Conservation (phyloP, 78 protist genomes). For the Dictyostelium citrinum region DNA sequence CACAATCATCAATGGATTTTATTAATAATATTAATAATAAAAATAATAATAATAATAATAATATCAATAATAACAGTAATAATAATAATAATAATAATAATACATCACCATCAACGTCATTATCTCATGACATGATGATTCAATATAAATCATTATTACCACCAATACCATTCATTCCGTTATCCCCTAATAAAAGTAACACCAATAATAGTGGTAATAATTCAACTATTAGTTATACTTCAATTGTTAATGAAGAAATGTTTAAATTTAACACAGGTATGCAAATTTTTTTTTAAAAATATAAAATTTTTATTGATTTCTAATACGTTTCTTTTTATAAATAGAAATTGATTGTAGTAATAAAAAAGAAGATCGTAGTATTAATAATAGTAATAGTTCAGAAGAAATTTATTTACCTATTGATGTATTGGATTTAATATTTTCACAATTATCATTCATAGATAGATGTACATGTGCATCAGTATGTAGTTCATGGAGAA, state of each 20-base stretch:
- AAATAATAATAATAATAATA: not conserved
- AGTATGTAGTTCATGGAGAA: constrained; percentile 53
- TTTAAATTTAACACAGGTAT: not conserved
- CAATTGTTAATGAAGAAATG: not conserved
- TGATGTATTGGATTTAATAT: constrained; percentile 68
- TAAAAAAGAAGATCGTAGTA: not conserved
- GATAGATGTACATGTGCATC: constrained; percentile 69
- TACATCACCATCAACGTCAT: not conserved
- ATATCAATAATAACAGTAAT: not conserved
- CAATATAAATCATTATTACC: constrained; percentile 9
- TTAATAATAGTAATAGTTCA: not conserved
- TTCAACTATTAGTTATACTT: not conserved
- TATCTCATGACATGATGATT: not conserved
- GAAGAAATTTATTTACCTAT: constrained; percentile 53
- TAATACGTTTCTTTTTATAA: not conserved
- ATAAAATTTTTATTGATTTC: not conserved
- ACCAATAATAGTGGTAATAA: not conserved
- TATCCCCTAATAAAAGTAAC: constrained; percentile 48
- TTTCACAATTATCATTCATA: constrained; percentile 55
- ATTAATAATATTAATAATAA: not conserved
- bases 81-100: not conserved
- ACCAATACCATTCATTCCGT: constrained; percentile 46
- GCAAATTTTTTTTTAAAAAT: not conserved
- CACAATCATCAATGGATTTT: not conserved
- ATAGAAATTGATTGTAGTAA: not conserved